These are phyloP conservation scores for Metarhizium robertsii DNA, from an alignment of 2,329 filamentous ascomycete genomes.

Conservation along the genomic window DNA sequence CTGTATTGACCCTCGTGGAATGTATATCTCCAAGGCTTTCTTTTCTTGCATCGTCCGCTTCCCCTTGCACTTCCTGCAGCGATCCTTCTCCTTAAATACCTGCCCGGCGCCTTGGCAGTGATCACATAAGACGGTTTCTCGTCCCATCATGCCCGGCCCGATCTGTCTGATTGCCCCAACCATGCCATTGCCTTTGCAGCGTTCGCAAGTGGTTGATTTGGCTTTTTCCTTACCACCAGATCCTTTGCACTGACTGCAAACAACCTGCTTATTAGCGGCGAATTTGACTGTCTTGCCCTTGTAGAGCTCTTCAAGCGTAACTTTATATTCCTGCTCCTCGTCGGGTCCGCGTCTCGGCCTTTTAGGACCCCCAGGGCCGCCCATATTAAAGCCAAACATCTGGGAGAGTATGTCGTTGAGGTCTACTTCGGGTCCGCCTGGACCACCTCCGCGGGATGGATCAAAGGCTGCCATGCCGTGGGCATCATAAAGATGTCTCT, in stretches of 20 bases:
- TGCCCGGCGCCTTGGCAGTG: constrained; percentile 79
- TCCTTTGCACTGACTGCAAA: constrained; percentile 82
- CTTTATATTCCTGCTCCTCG: constrained; percentile 85
- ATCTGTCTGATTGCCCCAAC: constrained; percentile 73
- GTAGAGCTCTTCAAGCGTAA: constrained; percentile 90
- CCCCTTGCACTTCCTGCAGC: constrained; percentile 98
- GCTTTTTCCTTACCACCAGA: constrained; percentile 86
- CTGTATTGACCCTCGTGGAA: constrained; percentile 76
- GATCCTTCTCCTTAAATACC: constrained; percentile 90
- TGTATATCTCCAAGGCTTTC: constrained; percentile 94
- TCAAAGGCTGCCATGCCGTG: constrained; percentile 97
- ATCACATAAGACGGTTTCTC: constrained; percentile 70
- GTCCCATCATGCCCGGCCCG: constrained; percentile 77
- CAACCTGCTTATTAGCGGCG: constrained; percentile 84
- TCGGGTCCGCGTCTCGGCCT: constrained; percentile 64
- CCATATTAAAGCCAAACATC: constrained; percentile 77
- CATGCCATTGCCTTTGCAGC: constrained; percentile 72
- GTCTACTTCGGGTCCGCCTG: constrained; percentile 63
- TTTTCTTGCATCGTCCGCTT: constrained; percentile 77
- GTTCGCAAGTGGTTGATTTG: constrained; percentile 72
- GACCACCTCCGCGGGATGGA: constrained; percentile 56
- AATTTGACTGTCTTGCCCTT: constrained; percentile 98
- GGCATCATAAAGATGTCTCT: constrained; percentile 81
- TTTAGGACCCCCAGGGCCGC: constrained; percentile 47
- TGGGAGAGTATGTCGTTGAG: constrained; percentile 87